Conservation (phyloP, 768 basidiomycete species). For the Dacryopinax primogenitus region DNA sequence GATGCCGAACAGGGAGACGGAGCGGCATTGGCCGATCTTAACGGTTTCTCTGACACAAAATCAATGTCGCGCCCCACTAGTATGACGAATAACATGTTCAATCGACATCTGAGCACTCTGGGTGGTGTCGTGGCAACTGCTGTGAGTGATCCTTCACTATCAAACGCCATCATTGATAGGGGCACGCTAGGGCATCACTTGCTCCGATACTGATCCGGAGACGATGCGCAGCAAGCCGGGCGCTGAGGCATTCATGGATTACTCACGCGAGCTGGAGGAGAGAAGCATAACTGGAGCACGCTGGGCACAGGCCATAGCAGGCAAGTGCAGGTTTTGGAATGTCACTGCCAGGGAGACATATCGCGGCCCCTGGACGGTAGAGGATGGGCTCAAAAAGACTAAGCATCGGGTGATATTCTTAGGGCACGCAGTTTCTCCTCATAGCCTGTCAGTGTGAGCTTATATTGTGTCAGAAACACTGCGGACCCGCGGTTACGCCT, state of each 20-base stretch:
- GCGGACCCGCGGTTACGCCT: conserved; percentile 20
- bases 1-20: conserved; percentile 12
- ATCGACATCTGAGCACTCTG: background rate
- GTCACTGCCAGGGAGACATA: conserved; percentile 13
- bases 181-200: conserved; percentile 14
- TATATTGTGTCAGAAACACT: conserved; percentile 16
- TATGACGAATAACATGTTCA: conserved; percentile 14
- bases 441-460: conserved; percentile 8
- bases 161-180: background rate
- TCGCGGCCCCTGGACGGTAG: conserved; percentile 16
- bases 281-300: conserved; percentile 12
- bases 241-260: background rate
- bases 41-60: conserved; percentile 3
- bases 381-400: conserved; percentile 17
- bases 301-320: conserved; percentile 16
- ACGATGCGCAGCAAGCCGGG: background rate
- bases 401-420: background rate
- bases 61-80: background rate
- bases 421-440: background rate
- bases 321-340: conserved; percentile 14
- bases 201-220: conserved; percentile 13
- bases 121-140: conserved; percentile 1
- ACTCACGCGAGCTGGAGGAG: conserved; percentile 10
- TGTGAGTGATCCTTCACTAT: background rate
- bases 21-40: background rate